Base-by-base conservation (phyloP, 306 rosid genomes). In the Begonia fuchsioides region DNA sequence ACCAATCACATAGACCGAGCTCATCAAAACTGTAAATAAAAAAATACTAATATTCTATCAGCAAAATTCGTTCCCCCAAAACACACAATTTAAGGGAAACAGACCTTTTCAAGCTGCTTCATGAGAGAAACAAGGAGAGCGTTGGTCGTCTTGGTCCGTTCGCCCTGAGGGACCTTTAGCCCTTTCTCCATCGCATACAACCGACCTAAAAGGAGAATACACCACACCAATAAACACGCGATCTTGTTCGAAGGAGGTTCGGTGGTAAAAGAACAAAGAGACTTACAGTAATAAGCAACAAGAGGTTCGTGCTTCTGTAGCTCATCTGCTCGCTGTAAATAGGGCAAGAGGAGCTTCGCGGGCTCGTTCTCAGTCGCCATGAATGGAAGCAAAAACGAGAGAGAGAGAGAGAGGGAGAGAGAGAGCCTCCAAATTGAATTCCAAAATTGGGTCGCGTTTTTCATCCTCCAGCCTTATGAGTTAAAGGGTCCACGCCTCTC, bases 261-360 rank as follows among this genome's bases (percentile, higher is more conserved):
- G 35, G 35, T 26, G 8, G 35, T 26, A 26, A 1, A 26, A 38
- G 43, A 17, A 20, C n/a, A 45, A n/a, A 44, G 16, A 11, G 51
- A 14, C 35, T 50, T 69, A 86, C 99, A 92, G 71, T 92, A 92
- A 70, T 92, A 92, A 40, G 99, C 77, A 57, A 85, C 93, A 54
- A 86, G 93, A 49, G 83, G 94, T 52, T 92, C 99, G 66, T 85
- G 99, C 67, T 86, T 92, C 75, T 86, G 99, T 68, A 92, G 60
- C 72, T 92, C 99, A 76, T 92, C 99, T 47, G 99, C 99, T 46
- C 99, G 96, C 72, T 92, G 99, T 59, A 92, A 96, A 71, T 92
- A 92, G 11, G 99, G 99, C 41, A 92, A 51, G 17, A 92, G 80
- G 12, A 73, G 76, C 83, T 86, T 92, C 51, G 94, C 99, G 3